phyloP scores from a whole-genome alignment of 2,329 filamentous ascomycete species.

The Claviceps sp. region DNA sequence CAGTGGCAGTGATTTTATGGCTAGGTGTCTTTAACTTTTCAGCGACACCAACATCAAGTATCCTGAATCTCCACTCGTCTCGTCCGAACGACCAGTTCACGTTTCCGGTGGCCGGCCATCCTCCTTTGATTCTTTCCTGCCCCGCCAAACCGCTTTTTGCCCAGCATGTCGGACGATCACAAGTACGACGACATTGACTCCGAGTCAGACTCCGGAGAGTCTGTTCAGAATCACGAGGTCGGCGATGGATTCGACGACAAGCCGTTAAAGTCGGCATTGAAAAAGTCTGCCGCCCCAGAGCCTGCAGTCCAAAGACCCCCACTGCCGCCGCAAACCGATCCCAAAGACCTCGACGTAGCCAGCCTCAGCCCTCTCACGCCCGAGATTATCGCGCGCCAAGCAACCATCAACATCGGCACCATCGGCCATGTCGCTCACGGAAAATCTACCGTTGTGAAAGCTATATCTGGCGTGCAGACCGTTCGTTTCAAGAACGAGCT shows the following conservation, averaged over 20 bases:
- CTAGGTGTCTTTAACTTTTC: background rate
- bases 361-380: slow-evolving; percentile 74
- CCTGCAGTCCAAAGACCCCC: slow-evolving; percentile 39
- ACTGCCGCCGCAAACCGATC: slow-evolving; percentile 81
- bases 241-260: slow-evolving; percentile 48
- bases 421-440: slow-evolving; percentile 98
- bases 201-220: slow-evolving; percentile 55
- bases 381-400: slow-evolving; percentile 94
- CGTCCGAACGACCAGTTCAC: background rate
- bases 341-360: slow-evolving; percentile 72
- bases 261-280: slow-evolving; percentile 72
- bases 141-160: slow-evolving; percentile 13
- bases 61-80: background rate
- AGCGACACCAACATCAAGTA: background rate
- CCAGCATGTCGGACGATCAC: slow-evolving; percentile 42
- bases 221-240: slow-evolving; percentile 43
- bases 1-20: background rate
- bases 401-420: slow-evolving; percentile 97
- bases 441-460: slow-evolving; percentile 97
- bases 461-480: slow-evolving; percentile 96
- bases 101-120: background rate
- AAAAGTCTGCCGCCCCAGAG: slow-evolving; percentile 49
- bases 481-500: slow-evolving; percentile 99
- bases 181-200: slow-evolving; percentile 64
- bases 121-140: slow-evolving; percentile 8